Base-by-base conservation (phyloP, 75 land plant species). In the Pinus taeda region DNA sequence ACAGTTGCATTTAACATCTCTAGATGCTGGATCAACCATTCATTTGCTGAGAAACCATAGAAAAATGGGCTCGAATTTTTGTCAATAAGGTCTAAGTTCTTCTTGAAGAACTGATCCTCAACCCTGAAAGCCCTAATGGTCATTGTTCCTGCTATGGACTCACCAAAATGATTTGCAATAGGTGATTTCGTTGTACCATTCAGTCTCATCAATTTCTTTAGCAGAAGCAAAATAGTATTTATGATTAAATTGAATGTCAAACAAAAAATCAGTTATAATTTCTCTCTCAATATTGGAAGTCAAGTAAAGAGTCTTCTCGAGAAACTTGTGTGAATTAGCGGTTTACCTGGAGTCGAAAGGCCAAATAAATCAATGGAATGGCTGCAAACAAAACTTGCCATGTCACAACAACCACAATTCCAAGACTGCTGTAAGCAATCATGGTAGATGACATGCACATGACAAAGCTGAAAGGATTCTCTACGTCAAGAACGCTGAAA, bases 301-400 rank as follows among this genome's bases (percentile, higher is more conserved):
- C 17, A 17, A 21, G 29, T 26, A 70, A 7, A 70, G 26, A 18
- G 36, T n/a, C 37, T 21, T 59, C 20, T 42, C 24, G 24, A 29
- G 33, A 17, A 63, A 75, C 39, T 75, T 37, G 15, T 17, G 45
- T 13, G 2, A 33, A 22, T 17, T 39, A 63, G 37, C 33, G n/a
- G 3, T 56, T 24, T 55, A 86, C 88, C 88, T 86, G 88, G 36
- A 86, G 77, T 57, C 53, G 57, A 53, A 79, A 21, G 58, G 59
- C 56, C 56, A 80, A 58, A 42, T 58, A 73, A 26, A 83, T 22
- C 60, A 80, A 57, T 12, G 88, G 88, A 39, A 86, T 22, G 49
- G 80, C 75, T 39, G 79, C 59, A 30, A 86, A 49, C 60, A 86
- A 17, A 78, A 81, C 73, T 72, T 77, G 83, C 88, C 86, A 86